These are phyloP conservation scores for Penicillium concentricum DNA, from an alignment of 2,329 filamentous ascomycete species.

Conservation along the genomic window DNA sequence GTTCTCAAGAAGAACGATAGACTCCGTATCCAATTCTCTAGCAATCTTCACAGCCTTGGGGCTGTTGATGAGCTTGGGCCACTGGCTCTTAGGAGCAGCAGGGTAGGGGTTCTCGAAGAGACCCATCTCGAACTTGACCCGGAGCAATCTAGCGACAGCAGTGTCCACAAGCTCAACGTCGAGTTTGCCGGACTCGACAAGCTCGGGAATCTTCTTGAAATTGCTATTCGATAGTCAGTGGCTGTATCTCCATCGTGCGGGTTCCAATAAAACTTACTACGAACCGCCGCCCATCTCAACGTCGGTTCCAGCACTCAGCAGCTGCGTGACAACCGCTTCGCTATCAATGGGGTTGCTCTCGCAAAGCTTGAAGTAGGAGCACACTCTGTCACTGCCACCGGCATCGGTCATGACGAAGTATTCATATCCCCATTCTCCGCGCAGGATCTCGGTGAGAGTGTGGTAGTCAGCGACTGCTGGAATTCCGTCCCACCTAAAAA, in stretches of 20 bases:
- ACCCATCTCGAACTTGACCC: conserved; percentile 67
- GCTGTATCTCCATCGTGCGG: neutral
- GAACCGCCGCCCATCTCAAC: conserved; percentile 75
- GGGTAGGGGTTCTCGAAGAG: conserved; percentile 70
- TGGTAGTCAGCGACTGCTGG: conserved; percentile 66
- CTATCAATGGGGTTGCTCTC: conserved; percentile 60
- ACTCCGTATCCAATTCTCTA: conserved; percentile 63
- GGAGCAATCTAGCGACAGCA: conserved; percentile 64
- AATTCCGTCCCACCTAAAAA: conserved; percentile 63
- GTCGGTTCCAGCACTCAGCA: conserved; percentile 68
- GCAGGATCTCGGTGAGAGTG: conserved; percentile 65
- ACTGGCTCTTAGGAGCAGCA: conserved; percentile 56
- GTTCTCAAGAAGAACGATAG: conserved; percentile 61
- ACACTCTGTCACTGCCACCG: conserved; percentile 68
- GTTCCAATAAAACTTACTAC: conserved; percentile 41
- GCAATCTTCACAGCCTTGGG: conserved; percentile 58
- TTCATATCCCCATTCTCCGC: conserved; percentile 71
- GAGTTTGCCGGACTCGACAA: conserved; percentile 62
- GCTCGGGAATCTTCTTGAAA: conserved; percentile 63
- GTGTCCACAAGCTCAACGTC: conserved; percentile 60
- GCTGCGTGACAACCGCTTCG: conserved; percentile 62
- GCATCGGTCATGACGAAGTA: conserved; percentile 67
- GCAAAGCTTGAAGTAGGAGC: conserved; percentile 64
- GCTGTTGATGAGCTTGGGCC: conserved; percentile 61
- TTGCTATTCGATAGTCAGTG: conserved; percentile 44